Evolutionary conservation across 805 yeast species (phyloP), one percentile per base, ranked within the genome.

Genomic region (Yamadazyma insecticola): DNA sequence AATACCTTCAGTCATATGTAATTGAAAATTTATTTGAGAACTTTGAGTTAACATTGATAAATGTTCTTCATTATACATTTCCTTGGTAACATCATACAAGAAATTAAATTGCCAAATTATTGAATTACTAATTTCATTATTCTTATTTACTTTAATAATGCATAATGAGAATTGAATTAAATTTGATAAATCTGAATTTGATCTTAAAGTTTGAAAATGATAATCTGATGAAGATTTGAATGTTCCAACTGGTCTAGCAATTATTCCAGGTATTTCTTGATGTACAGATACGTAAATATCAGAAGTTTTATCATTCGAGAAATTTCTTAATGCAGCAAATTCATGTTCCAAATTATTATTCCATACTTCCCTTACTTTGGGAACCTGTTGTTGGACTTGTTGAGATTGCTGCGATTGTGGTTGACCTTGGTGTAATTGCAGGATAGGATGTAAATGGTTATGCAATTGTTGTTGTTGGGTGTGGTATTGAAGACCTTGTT

Each of bases 61-160:
- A 13, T 90, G 85, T 46, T 89, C 97, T 33, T 77, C 77, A 14
- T 90, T 81, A 43, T 78, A 85, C 96, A 92, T 90, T 50, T 87
- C 92, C 20, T 68, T 63, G 22, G 72, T 67, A 22, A 84, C 60
- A 55, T 84, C 89, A 57, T 88, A 92, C 43, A 72, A 68, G 63
- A 92, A 88, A 57, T 92, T 92, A 63, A 92, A 89, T 55, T 90
- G 97, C 96, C 97, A 92, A n/a, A 96, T 86, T 15, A 87, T 57
- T 0, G 94, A 78, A 24, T 87, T 65, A 16, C 95, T 94, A 27
- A 57, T 43, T 39, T 61, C 67, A 37, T 55, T 53, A 28, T 55
- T 49, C 40, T 51, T 52, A 21, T 41, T 38, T 22, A 62, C 45
- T 39, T 63, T 63, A 12, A 61, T 55, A 3, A 60, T 60, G 43